These are phyloP conservation scores for Helicocarpus griseus DNA, from an alignment of 2,329 filamentous ascomycete genomes.

Conservation along the genomic window DNA sequence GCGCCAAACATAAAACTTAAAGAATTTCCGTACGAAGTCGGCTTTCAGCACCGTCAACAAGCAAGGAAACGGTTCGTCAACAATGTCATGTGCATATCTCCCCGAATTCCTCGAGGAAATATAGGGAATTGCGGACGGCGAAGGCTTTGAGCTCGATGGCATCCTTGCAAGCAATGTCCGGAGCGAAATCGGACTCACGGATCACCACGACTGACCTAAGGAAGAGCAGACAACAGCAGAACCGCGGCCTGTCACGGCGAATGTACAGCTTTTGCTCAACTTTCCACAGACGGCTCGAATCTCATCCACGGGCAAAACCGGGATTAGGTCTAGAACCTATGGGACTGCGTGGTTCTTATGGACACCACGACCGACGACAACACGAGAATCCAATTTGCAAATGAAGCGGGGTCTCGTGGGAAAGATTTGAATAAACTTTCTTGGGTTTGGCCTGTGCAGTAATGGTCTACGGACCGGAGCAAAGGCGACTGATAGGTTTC, in stretches of 20 bases:
- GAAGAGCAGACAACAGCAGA: neutral
- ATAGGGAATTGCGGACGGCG: slow-evolving; percentile 7
- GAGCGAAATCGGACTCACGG: slow-evolving; percentile 6
- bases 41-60: slow-evolving; percentile 24
- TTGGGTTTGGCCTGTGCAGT: slow-evolving; percentile 6
- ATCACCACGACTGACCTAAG: slow-evolving; percentile 1
- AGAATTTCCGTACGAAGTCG: slow-evolving; percentile 21
- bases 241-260: slow-evolving; percentile 1
- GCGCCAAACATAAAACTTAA: neutral
- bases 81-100: slow-evolving; percentile 29
- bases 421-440: slow-evolving; percentile 9
- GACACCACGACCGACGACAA: slow-evolving; percentile 12
- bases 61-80: slow-evolving; percentile 23
- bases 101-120: slow-evolving; percentile 7
- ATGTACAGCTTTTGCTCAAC: slow-evolving; percentile 5
- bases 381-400: slow-evolving; percentile 14
- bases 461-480: slow-evolving; percentile 4
- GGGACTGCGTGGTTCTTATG: slow-evolving; percentile 13
- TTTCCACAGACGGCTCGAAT: neutral
- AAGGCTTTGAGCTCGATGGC: slow-evolving; percentile 2
- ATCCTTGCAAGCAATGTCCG: slow-evolving; percentile 7
- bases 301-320: slow-evolving; percentile 20
- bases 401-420: slow-evolving; percentile 19
- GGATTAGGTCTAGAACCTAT: slow-evolving; percentile 19
- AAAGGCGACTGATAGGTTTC: slow-evolving; percentile 1